phyloP scores from a whole-genome alignment of 2,329 filamentous ascomycete genomes.

The Cadophora gregata region DNA sequence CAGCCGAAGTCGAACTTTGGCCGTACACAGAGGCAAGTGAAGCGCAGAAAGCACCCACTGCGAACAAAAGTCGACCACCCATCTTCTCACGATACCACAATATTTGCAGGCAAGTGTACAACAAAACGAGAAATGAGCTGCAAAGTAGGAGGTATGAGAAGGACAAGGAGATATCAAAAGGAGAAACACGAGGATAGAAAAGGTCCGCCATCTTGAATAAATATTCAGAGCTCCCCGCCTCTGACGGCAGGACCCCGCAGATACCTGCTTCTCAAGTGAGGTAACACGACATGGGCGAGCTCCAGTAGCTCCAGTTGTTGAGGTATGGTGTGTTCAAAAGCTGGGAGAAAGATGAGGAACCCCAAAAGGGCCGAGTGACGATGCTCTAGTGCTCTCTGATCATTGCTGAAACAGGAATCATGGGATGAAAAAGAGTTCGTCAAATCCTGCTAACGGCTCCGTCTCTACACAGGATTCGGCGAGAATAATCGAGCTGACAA shows the following conservation, averaged over 20 bases:
- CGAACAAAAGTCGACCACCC: slow-evolving; percentile 24
- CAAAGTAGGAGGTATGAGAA: slow-evolving; percentile 21
- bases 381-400: not conserved
- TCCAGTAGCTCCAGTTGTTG: not conserved
- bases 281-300: slow-evolving; percentile 3
- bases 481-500: not conserved
- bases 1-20: slow-evolving; percentile 29
- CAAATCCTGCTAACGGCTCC: not conserved
- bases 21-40: slow-evolving; percentile 26
- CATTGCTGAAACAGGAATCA: slow-evolving; percentile 6
- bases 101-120: slow-evolving; percentile 22
- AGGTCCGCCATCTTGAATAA: slow-evolving; percentile 15
- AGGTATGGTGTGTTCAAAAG: not conserved
- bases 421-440: not conserved
- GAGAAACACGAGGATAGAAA: not conserved
- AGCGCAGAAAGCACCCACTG: slow-evolving; percentile 25
- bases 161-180: slow-evolving; percentile 11
- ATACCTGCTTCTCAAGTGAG: not conserved
- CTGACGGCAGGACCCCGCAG: slow-evolving; percentile 9
- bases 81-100: slow-evolving; percentile 29
- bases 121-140: slow-evolving; percentile 25
- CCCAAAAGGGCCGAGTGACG: slow-evolving; percentile 2
- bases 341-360: not conserved
- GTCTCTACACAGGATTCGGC: not conserved
- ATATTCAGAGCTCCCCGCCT: not conserved